phyloP scores from a whole-genome alignment of 1,284 basidiomycete genomes.

The Austroboletus niveus region DNA sequence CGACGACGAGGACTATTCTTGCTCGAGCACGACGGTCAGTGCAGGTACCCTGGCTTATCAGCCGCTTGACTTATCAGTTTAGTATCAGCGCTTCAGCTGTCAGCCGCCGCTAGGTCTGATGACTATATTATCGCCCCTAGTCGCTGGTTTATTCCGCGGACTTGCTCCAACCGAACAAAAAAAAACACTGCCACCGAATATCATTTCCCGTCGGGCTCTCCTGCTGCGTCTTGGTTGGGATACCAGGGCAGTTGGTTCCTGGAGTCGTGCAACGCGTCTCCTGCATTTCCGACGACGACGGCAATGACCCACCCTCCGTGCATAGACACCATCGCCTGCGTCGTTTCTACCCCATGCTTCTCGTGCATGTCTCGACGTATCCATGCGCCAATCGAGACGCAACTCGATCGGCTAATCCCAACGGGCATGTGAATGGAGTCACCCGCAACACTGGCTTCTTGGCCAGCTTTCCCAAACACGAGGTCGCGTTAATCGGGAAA shows the following conservation, averaged over 20 bases:
- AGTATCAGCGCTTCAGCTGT: background rate
- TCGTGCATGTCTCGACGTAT: conserved; percentile 9
- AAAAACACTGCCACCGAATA: background rate
- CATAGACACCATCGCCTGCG: conserved; percentile 3
- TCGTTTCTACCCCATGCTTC: conserved; percentile 10
- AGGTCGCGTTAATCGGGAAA: conserved; percentile 26
- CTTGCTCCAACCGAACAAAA: background rate
- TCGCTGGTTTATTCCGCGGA: conserved; percentile 10
- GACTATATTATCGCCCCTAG: background rate
- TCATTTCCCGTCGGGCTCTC: background rate
- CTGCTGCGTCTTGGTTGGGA: background rate
- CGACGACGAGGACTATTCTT: background rate
- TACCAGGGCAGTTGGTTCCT: conserved; percentile 10
- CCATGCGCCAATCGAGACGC: conserved; percentile 20
- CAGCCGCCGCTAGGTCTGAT: background rate
- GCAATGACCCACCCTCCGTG: conserved; percentile 14
- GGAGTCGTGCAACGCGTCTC: conserved; percentile 1
- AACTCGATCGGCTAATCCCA: conserved; percentile 21
- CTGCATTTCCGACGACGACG: conserved; percentile 26
- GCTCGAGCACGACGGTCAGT: background rate
- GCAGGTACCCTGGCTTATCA: background rate
- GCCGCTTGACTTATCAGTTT: background rate
- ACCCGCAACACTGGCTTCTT: conserved; percentile 12
- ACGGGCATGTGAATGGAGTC: conserved; percentile 9
- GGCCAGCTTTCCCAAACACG: conserved; percentile 23